phyloP scores from a whole-genome alignment of 495 filamentous ascomycete genomes.

The Penicillium robsamsonii region DNA sequence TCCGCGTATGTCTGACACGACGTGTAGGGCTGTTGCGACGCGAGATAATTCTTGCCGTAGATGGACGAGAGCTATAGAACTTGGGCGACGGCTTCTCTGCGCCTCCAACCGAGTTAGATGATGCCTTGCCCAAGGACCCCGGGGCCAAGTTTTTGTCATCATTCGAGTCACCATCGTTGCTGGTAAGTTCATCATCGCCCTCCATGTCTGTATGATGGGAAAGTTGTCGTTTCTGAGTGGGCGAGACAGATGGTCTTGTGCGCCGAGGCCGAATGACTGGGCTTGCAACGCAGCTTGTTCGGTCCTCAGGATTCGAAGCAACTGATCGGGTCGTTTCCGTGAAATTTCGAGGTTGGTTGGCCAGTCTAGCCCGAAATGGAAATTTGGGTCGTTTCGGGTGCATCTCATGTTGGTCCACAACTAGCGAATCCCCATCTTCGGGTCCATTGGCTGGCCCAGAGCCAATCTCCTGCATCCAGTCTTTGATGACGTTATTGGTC shows the following conservation, averaged over 20 bases:
- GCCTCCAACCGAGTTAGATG: slow-evolving; percentile 11
- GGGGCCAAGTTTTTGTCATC: slow-evolving; percentile 35
- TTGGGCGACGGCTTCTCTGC: slow-evolving; percentile 35
- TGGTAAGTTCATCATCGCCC: slow-evolving; percentile 88
- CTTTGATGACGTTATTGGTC: slow-evolving; percentile 70
- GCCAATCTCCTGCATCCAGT: slow-evolving; percentile 79
- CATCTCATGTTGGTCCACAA: slow-evolving; percentile 58
- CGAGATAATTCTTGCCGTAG: slow-evolving; percentile 40
- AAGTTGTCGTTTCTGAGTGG: slow-evolving; percentile 33
- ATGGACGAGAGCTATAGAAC: slow-evolving; percentile 48
- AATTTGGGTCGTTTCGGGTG: slow-evolving; percentile 33
- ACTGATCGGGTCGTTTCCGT: slow-evolving; percentile 52
- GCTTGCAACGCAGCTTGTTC: slow-evolving; percentile 28
- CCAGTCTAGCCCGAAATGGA: slow-evolving; percentile 31
- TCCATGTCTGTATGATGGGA: slow-evolving; percentile 71
- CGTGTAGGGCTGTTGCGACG: slow-evolving; percentile 41
- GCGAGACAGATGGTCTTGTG: slow-evolving; percentile 23
- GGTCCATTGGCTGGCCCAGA: slow-evolving; percentile 64
- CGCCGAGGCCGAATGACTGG: slow-evolving; percentile 33
- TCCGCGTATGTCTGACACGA: slow-evolving; percentile 47
- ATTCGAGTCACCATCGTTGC: slow-evolving; percentile 60
- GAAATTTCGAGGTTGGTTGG: slow-evolving; percentile 44
- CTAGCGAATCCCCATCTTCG: slow-evolving; percentile 56
- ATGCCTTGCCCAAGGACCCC: slow-evolving; percentile 29
- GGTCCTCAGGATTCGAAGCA: slow-evolving; percentile 59